Base-by-base conservation (phyloP, 495 filamentous ascomycete species). In the Aspergillus ellipticus region DNA sequence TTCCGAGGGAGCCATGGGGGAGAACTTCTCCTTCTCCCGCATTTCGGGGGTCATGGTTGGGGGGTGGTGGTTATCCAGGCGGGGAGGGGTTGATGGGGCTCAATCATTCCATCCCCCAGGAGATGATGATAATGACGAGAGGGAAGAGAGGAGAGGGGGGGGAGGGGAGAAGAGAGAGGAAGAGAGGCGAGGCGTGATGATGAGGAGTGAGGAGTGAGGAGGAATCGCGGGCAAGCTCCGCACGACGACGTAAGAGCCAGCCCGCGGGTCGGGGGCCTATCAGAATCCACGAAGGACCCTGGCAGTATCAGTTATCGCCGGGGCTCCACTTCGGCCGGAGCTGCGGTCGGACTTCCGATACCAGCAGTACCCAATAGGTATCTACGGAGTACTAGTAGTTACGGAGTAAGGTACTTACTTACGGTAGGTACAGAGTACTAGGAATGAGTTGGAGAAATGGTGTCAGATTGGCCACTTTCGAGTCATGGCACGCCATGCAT, bases 1-100 rank as follows among this genome's bases (percentile, higher is more conserved):
- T 61, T 78, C 75, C 19, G 73, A 73, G 41, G 56, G 64, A 51
- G 68, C 60, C 73, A 75, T 78, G 47, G 43, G 39, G n/a, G 16
- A 35, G n/a, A 13, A 11, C 10, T 29, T 33, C 24, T 21, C 9
- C 62, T 75, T 74, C 60, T 76, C 72, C 66, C 58, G 69, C 74
- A 76, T 76, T 37, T 62, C 66, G n/a, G 53, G 52, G 43, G 35
- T 6, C 43, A 58, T 55, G 29, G 24, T 53, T 39, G 28, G 16
- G 48, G 20, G 24, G 20, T 28, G 9, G 28, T 51, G 20, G 35
- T 21, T 39, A n/a, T n/a, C n/a, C n/a, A n/a, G n/a, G n/a, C n/a
- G n/a, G n/a, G n/a, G n/a, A n/a, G 28, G 53, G 45, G 41, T 49
- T 8, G 33, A 17, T 37, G 42, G 28, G 22, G 11, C 13, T 15